phyloP scores from a whole-genome alignment of 2,329 filamentous ascomycete species.

The Penicillium sclerotigenum region DNA sequence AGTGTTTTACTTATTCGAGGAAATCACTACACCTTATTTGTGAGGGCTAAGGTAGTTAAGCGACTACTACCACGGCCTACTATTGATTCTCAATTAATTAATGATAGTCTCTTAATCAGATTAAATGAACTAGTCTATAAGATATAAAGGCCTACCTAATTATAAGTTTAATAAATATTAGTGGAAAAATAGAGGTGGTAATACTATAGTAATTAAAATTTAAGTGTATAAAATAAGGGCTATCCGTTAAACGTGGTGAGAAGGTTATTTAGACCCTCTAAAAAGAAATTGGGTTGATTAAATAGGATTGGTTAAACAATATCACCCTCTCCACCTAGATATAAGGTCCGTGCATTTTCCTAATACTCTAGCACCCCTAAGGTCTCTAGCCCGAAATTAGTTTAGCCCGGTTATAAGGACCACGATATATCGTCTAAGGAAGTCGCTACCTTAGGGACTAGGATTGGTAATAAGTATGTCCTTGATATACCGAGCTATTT shows the following conservation, averaged over 20 bases:
- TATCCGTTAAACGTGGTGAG: background rate
- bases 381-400: background rate
- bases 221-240: background rate
- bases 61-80: too few species aligned
- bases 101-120: background rate
- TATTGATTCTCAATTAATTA: background rate
- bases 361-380: background rate
- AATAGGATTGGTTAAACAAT: slow-evolving; percentile 7
- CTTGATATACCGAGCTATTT: too few species aligned
- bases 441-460: too few species aligned
- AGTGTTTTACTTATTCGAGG: background rate
- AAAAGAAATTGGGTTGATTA: background rate
- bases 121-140: background rate
- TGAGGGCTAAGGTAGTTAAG: too few species aligned
- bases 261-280: background rate
- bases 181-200: too few species aligned
- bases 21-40: too few species aligned
- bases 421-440: too few species aligned
- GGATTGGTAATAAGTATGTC: too few species aligned
- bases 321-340: slow-evolving; percentile 1
- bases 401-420: background rate
- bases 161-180: slow-evolving; percentile 1
- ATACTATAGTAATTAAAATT: background rate
- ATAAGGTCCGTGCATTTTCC: background rate
- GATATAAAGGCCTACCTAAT: background rate